Evolutionary conservation across 352 stramenopile species (phyloP), one percentile per base, ranked within the genome.

Genomic region (Phytophthora uliginosa): DNA sequence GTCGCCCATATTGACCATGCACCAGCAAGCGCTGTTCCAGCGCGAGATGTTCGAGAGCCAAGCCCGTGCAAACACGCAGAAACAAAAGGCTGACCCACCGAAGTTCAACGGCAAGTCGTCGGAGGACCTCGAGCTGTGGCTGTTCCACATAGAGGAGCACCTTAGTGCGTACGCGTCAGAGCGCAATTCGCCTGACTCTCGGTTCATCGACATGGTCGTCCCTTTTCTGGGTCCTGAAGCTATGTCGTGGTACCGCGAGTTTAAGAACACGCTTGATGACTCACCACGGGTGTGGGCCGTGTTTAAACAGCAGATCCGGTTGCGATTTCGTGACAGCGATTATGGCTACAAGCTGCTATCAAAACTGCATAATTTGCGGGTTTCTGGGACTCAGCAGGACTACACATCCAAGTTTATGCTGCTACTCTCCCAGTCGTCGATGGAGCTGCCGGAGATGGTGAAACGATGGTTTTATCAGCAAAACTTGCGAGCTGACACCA

Each of bases 231-330:
- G 42, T 31, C 7, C 42, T 2, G 42, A 64, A 7, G 28, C 13
- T 42, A 55, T 56, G 42, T 64, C 58, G 12, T 64, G 58, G 42
- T 64, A 64, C 26, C 58, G 58, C 13, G 42, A 64, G n/a, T 64
- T 64, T 34, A 64, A 64, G 13, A 55, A 38, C 40, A 34, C 47
- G 4, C 40, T 54, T 22, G 58, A 42, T 55, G 58, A 55, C 4
- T 45, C 54, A 20, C 33, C 33, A 2, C 54, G 54, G 7, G 22
- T 17, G 13, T 50, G 54, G 54, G 9, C 54, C 1, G 0, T 52
- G 18, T 52, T 52, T 5, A 52, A 52, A 5, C 45, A 52, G 45
- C 45, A 52, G 45, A 52, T 52, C 9, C 45, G n/a, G 9, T 5
- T 52, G 9, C 45, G 45, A 28, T 52, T 28, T 5, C 45, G 45